These are phyloP conservation scores for Ceratobasidium papillatum DNA, from an alignment of 1,284 basidiomycete genomes.

Conservation along the genomic window DNA sequence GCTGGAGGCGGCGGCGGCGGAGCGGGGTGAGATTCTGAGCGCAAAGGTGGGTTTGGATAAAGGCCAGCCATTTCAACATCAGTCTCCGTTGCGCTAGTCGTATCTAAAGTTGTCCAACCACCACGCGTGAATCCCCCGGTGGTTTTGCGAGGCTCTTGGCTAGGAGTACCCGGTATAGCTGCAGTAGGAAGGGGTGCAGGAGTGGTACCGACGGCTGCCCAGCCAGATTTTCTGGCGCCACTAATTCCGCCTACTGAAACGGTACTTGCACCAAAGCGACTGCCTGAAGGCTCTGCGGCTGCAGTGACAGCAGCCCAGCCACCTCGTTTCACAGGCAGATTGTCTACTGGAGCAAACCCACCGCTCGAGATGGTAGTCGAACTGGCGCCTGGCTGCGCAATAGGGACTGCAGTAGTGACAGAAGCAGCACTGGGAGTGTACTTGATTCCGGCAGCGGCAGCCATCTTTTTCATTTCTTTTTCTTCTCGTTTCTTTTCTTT, in stretches of 20 bases:
- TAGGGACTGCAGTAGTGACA: slow-evolving; percentile 46
- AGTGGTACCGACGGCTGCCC: slow-evolving; percentile 57
- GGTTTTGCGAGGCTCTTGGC: neutral
- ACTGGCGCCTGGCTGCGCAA: slow-evolving; percentile 46
- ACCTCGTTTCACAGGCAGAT: slow-evolving; percentile 18
- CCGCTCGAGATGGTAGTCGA: slow-evolving; percentile 48
- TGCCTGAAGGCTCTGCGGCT: slow-evolving; percentile 21
- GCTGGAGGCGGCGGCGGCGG: slow-evolving; percentile 41
- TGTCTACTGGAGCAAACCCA: slow-evolving; percentile 40
- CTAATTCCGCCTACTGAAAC: slow-evolving; percentile 45
- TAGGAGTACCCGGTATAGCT: slow-evolving; percentile 6
- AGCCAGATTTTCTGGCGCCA: slow-evolving; percentile 65
- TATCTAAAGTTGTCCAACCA: slow-evolving; percentile 70
- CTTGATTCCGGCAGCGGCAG: slow-evolving; percentile 77
- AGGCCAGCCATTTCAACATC: slow-evolving; percentile 32
- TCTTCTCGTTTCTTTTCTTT: slow-evolving; percentile 83
- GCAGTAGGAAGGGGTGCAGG: slow-evolving; percentile 45
- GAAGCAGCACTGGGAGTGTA: slow-evolving; percentile 61
- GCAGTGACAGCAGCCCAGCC: slow-evolving; percentile 42
- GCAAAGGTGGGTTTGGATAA: slow-evolving; percentile 35
- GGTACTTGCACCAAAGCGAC: neutral
- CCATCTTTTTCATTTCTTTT: slow-evolving; percentile 79
- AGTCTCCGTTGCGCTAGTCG: slow-evolving; percentile 48
- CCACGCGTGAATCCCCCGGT: slow-evolving; percentile 49
- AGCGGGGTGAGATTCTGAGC: slow-evolving; percentile 8